phyloP scores from a whole-genome alignment of 805 yeast species.

The Jamesozyma lodderae region DNA sequence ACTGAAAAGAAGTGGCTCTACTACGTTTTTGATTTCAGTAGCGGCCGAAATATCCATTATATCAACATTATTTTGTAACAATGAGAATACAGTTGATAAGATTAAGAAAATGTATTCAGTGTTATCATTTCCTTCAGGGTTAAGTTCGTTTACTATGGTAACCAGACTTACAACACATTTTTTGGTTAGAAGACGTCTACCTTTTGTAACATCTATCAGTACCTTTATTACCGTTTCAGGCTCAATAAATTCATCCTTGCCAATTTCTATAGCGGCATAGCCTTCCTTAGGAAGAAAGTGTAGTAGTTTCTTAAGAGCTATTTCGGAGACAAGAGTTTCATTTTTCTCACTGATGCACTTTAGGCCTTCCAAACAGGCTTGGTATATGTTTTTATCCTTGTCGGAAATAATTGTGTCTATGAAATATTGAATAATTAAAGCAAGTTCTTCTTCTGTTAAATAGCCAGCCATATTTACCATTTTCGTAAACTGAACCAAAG shows the following conservation, averaged over 20 bases:
- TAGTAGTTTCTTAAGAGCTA: slow-evolving; percentile 44
- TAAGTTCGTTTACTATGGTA: slow-evolving; percentile 11
- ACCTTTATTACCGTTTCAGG: slow-evolving; percentile 30
- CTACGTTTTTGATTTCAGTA: slow-evolving; percentile 9
- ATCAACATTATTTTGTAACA: slow-evolving; percentile 16
- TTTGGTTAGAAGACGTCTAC: slow-evolving; percentile 21
- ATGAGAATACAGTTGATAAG: slow-evolving; percentile 19
- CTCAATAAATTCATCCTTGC: slow-evolving; percentile 18
- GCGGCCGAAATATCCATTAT: slow-evolving; percentile 12
- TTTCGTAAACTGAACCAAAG: slow-evolving; percentile 55
- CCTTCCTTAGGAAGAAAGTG: slow-evolving; percentile 42
- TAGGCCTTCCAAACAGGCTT: slow-evolving; percentile 47
- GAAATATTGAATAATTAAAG: slow-evolving; percentile 53
- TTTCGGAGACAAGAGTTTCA: slow-evolving; percentile 37
- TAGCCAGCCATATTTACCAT: slow-evolving; percentile 42
- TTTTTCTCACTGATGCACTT: slow-evolving; percentile 31
- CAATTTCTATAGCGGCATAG: slow-evolving; percentile 20
- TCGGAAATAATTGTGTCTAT: slow-evolving; percentile 49
- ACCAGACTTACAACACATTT: slow-evolving; percentile 20
- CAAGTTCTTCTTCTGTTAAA: slow-evolving; percentile 47
- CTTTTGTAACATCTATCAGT: slow-evolving; percentile 25
- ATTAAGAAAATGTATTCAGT: slow-evolving; percentile 20
- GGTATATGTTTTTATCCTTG: slow-evolving; percentile 41
- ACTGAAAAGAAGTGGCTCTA: slow-evolving; percentile 15
- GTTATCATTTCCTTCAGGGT: slow-evolving; percentile 3